A percentile compares a stretch with the other conserved stretches of the same genome.
These are phyloP conservation scores for Micractinium sp. DNA, from an alignment of 139 green algal species.

Conservation along the genomic window DNA sequence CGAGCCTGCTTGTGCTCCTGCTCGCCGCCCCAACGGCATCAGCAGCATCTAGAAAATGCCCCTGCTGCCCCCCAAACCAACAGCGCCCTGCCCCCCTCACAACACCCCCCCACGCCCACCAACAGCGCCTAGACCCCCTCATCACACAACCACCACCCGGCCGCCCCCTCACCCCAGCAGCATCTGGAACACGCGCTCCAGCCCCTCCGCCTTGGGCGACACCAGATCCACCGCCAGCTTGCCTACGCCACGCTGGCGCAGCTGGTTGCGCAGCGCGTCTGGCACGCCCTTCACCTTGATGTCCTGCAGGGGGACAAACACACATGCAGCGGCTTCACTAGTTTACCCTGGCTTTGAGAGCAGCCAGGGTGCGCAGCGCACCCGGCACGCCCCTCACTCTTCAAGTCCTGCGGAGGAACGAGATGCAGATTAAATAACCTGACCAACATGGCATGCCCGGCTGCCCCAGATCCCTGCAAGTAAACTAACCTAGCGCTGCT, in stretches of 20 bases:
- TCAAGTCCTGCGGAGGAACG: not conserved
- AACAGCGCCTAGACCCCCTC: slow-evolving; percentile 9
- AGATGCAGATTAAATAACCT: too few relatives aligned
- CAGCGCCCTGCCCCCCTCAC: not conserved
- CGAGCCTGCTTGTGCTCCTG: too few relatives aligned
- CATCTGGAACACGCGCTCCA: slow-evolving; percentile 29
- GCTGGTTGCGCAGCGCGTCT: slow-evolving; percentile 30
- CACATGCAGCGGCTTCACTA: not conserved
- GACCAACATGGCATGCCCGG: too few relatives aligned
- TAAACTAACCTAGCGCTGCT: not conserved
- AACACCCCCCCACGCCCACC: not conserved
- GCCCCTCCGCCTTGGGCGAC: not conserved
- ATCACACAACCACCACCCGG: too few relatives aligned
- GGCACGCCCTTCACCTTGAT: slow-evolving; percentile 28
- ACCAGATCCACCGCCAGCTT: slow-evolving; percentile 25
- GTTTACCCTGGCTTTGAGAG: too few relatives aligned
- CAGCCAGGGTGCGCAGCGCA: not conserved
- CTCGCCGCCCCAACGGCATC: not conserved
- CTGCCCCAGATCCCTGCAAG: too few relatives aligned
- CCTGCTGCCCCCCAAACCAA: too few relatives aligned
- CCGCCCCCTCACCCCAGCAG: not conserved
- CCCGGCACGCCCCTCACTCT: not conserved
- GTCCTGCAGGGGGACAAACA: not conserved
- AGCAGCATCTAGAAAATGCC: not conserved
- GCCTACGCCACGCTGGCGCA: slow-evolving; percentile 18